Conservation (phyloP, 352 stramenopile genomes). For the Pythium dissotocum region DNA sequence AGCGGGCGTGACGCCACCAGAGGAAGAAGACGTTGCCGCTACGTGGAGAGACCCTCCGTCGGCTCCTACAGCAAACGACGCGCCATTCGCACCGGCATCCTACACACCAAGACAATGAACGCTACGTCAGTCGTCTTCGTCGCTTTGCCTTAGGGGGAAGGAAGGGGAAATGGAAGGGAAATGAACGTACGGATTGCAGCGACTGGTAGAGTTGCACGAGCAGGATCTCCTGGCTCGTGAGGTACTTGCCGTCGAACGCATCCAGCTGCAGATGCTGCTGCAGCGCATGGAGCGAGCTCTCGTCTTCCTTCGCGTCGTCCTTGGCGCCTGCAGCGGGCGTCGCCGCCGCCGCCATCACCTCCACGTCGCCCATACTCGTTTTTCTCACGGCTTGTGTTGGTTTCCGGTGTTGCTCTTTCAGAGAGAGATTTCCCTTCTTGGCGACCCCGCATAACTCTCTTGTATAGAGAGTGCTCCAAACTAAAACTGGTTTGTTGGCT, state of each 20-base stretch:
- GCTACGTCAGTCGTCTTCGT: no score
- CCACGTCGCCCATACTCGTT: slow-evolving; percentile 19
- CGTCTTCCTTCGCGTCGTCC: slow-evolving; percentile 43
- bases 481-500: slow-evolving; percentile 2
- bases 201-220: slow-evolving; percentile 67
- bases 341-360: slow-evolving; percentile 8
- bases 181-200: slow-evolving; percentile 26
- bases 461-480: not conserved
- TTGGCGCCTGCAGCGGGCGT: slow-evolving; percentile 12
- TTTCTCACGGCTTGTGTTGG: not conserved
- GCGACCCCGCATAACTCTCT: not conserved
- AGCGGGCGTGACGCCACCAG: slow-evolving; percentile 5
- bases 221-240: slow-evolving; percentile 78
- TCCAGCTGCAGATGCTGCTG: slow-evolving; percentile 79
- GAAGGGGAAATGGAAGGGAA: not conserved
- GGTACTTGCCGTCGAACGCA: slow-evolving; percentile 66
- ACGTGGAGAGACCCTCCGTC: slow-evolving; percentile 5
- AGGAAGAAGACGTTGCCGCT: not conserved
- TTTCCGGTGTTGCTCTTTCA: slow-evolving; percentile 24
- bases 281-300: slow-evolving; percentile 45
- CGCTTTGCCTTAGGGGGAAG: no score
- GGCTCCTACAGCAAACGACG: slow-evolving; percentile 4
- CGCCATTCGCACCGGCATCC: slow-evolving; percentile 12
- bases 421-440: slow-evolving; percentile 16
- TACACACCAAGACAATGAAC: not conserved